Base-by-base conservation (phyloP, 768 basidiomycete genomes). In the Naganishia vaughanmartiniae region DNA sequence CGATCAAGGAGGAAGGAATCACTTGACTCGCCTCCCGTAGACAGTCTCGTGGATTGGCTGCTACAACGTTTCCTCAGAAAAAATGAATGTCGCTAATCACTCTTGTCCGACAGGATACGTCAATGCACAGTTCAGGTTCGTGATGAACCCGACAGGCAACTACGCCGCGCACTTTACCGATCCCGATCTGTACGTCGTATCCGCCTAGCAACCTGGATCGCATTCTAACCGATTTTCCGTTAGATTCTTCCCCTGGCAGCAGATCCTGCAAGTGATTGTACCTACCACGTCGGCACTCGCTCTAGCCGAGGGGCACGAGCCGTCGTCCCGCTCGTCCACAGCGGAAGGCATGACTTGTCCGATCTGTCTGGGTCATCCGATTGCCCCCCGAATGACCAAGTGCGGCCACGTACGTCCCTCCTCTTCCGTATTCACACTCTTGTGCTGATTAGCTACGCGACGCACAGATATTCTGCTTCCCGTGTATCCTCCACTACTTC, bases 151-250 rank as follows among this genome's bases (percentile, higher is more conserved):
- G 1, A 87, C 85, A 48, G 90, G 91, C n/a, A 86, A 88, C 74
- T 94, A 96, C 79, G 92, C 93, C 21, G 94, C 80, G 7, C 93
- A 96, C 81, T 94, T 97, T 78, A 93, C 92, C 51, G 94, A 97
- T 81, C 93, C 96, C 39, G 96, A 99, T 82, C 94, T 98, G 90
- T 90, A 81, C 77, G 91, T 84, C 63, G 72, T 21, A 53, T 5
- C 66, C 19, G 51, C 63, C 11, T 51, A 71, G 71, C 36, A 11
- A 9, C 42, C 7, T 42, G 2, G 14, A 51, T 51, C 60, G 39
- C 70, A 54, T 71, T n/a, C n/a, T 26, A 57, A 66, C 26, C 53
- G 68, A 67, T 66, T 54, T 65, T 39, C 36, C 26, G n/a, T 36
- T 58, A 96, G 93, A 77, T 93, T 90, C 83, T 91, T 95, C 80